Evolutionary conservation across 108 stramenopile species (phyloP), one percentile per base, ranked within the genome.

Genomic region (Stephanodiscus minutulus): DNA sequence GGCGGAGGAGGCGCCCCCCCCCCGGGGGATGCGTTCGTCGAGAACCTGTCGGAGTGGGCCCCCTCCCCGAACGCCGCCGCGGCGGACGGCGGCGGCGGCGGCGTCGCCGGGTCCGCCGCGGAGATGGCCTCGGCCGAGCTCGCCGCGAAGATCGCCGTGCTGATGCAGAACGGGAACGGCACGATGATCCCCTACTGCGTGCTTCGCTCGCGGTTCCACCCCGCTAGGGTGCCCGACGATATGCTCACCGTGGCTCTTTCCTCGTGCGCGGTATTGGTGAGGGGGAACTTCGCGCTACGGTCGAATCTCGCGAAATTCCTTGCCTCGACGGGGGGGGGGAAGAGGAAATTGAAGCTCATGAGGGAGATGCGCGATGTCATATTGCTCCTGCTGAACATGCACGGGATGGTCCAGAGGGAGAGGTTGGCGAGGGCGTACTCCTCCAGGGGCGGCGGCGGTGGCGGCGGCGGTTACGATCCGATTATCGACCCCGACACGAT

Each of bases 271-370:
- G 83, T 89, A 3, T 62, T 90, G 66, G 94, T 95, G 1, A 73
- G 91, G 56, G 94, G 94, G 0, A 95, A 92, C 70, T 92, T 89
- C 79, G 73, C 82, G 8, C 53, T 95, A n/a, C 83, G 90, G 33
- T 86, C 85, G 21, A 67, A 47, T 46, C 60, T 95, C 33, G 33
- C 89, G 52, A 64, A 70, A 27, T 68, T 82, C 35, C 28, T 81
- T 3, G 61, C 57, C 37, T 2, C 31, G 2, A 12, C 31, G 35
- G 55, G 75, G 20, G 47, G 25, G 18, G 63, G 55, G 13, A 31
- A 18, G 62, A 31, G 28, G 41, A 68, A 64, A 25, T 39, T 7
- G 29, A 80, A 13, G 21, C 35, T 20, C 6, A 66, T 89, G 57
- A 77, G 69, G 18, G 81, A 87, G 50, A 77, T 89, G 33, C 64